These are phyloP conservation scores for Ciborinia camelliae DNA, from an alignment of 2,329 filamentous ascomycete species.

Conservation along the genomic window DNA sequence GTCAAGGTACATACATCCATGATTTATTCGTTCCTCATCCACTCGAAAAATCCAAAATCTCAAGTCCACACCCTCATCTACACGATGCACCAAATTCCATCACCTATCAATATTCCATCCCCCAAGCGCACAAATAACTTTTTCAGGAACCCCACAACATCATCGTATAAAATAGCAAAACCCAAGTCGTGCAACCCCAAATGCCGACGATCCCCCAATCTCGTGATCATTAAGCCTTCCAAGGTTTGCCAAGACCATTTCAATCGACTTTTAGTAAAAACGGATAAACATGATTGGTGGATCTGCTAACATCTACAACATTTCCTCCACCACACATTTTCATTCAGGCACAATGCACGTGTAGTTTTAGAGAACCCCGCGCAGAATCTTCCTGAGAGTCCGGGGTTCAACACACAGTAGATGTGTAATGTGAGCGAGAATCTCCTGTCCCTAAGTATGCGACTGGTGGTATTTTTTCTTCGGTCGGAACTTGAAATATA, in stretches of 20 bases:
- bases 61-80: background rate
- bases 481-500: background rate
- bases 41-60: no score
- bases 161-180: background rate
- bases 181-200: background rate
- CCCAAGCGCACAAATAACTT: constrained; percentile 5
- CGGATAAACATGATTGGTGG: background rate
- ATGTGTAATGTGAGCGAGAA: background rate
- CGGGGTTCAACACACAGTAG: background rate
- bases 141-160: background rate
- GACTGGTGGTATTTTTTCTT: background rate
- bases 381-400: background rate
- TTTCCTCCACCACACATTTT: background rate
- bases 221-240: background rate
- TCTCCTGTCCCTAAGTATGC: background rate
- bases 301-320: background rate
- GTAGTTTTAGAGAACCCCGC: background rate
- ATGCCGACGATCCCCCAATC: background rate
- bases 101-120: background rate
- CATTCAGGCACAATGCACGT: constrained; percentile 11
- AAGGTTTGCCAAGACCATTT: constrained; percentile 5
- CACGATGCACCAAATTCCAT: background rate
- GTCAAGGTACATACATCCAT: no score
- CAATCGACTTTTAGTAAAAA: background rate
- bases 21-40: background rate